Evolutionary conservation across 2,329 filamentous ascomycete species (phyloP).

Genomic region (Sclerotinia sclerotiorum): DNA sequence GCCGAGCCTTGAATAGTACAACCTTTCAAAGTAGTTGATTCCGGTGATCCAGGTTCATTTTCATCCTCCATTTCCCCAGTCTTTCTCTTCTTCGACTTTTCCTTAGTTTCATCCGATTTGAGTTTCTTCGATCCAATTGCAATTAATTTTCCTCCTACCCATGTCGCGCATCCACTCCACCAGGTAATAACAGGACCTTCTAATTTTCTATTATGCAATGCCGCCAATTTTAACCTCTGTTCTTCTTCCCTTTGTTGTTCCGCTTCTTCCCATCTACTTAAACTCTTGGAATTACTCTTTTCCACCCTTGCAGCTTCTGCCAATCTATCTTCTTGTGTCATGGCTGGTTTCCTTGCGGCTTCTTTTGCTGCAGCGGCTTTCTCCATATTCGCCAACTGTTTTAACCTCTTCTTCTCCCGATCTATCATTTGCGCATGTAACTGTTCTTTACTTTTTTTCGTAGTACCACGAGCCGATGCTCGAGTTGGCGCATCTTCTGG

Average conservation of each 20-base stretch:
- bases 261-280: constrained; percentile 91
- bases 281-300: constrained; percentile 80
- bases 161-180: constrained; percentile 89
- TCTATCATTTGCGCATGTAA: constrained; percentile 71
- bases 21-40: constrained; percentile 12
- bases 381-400: constrained; percentile 68
- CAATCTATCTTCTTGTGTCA: constrained; percentile 85
- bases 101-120: constrained; percentile 56
- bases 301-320: constrained; percentile 81
- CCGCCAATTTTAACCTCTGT: constrained; percentile 77
- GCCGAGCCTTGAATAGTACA: neutral
- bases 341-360: constrained; percentile 71
- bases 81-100: constrained; percentile 55
- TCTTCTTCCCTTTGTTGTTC: constrained; percentile 88
- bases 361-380: constrained; percentile 61
- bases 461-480: constrained; percentile 61
- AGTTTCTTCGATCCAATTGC: constrained; percentile 63
- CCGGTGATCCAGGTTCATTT: constrained; percentile 18
- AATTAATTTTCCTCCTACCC: constrained; percentile 72
- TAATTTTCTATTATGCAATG: constrained; percentile 80
- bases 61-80: constrained; percentile 50
- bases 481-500: constrained; percentile 60
- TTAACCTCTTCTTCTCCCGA: constrained; percentile 67
- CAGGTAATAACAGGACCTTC: constrained; percentile 87
- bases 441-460: constrained; percentile 57